Conservation (phyloP, 306 rosid species). For the Lablab purpureus region DNA sequence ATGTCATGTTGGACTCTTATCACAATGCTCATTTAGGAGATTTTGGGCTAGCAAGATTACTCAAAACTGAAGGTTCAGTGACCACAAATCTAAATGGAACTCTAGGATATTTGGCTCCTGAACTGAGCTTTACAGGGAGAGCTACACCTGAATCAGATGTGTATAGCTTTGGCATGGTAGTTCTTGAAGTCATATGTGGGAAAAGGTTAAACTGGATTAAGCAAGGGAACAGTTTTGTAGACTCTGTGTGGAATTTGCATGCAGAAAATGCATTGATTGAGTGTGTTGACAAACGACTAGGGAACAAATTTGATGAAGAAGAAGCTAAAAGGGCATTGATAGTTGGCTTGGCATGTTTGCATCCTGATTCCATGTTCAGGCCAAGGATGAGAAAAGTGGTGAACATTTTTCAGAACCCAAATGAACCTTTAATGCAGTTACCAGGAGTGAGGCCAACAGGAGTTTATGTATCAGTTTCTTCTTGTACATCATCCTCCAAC, state of each 20-base stretch:
- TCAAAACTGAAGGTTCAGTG: constrained; percentile 45
- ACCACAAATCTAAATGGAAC: constrained; percentile 62
- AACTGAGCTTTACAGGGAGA: constrained; percentile 58
- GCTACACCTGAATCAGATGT: constrained; percentile 65
- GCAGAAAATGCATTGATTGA: constrained; percentile 47
- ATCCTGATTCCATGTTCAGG: constrained; percentile 51
- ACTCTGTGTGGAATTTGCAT: constrained; percentile 58
- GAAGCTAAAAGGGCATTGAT: constrained; percentile 57
- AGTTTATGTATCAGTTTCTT: constrained; percentile 54
- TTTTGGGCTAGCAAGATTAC: constrained; percentile 66
- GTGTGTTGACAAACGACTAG: constrained; percentile 55
- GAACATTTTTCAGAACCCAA: constrained; percentile 55
- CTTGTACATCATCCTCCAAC: constrained; percentile 48
- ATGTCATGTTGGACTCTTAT: constrained; percentile 55
- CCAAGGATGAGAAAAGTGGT: constrained; percentile 67
- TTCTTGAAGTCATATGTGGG: constrained; percentile 67
- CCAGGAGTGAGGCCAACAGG: constrained; percentile 50
- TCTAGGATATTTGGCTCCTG: constrained; percentile 65
- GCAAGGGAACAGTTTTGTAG: constrained; percentile 59
- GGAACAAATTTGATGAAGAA: constrained; percentile 48
- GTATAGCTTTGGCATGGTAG: constrained; percentile 67
- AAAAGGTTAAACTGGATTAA: constrained; percentile 55
- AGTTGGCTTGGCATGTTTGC: constrained; percentile 69
- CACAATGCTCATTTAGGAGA: constrained; percentile 62
- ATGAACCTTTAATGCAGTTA: constrained; percentile 58